These are phyloP conservation scores for barrel medic (Medicago truncatula) DNA, from an alignment of 306 rosid species.

Conservation along the genomic window MtrunA17r5.0-ANR NC_053045.1:30650501-30651000, in stretches of 20 bases:
- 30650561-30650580: conserved; percentile 1
- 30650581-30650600: background rate
- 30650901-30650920: conserved; percentile 72
- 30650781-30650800: background rate
- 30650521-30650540: background rate
- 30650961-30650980: background rate
- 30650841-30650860: conserved; percentile 12
- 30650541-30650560: conserved; percentile 28
- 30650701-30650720: background rate
- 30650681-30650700: background rate
- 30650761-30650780: background rate
- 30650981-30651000: background rate
- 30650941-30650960: background rate
- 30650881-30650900: conserved; percentile 85
- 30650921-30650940: conserved; percentile 65
- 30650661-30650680: background rate
- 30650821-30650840: conserved; percentile 1
- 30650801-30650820: background rate
- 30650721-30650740: background rate
- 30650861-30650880: conserved; percentile 65
- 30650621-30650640: background rate
- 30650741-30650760: background rate
- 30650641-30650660: background rate
- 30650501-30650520: conserved; percentile 9
- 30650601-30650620: conserved; percentile 1